A percentile compares a stretch with the other conserved stretches of the same genome.
phyloP scores from a whole-genome alignment of 2,329 filamentous ascomycete species.

The Ascochyta fabae region DNA sequence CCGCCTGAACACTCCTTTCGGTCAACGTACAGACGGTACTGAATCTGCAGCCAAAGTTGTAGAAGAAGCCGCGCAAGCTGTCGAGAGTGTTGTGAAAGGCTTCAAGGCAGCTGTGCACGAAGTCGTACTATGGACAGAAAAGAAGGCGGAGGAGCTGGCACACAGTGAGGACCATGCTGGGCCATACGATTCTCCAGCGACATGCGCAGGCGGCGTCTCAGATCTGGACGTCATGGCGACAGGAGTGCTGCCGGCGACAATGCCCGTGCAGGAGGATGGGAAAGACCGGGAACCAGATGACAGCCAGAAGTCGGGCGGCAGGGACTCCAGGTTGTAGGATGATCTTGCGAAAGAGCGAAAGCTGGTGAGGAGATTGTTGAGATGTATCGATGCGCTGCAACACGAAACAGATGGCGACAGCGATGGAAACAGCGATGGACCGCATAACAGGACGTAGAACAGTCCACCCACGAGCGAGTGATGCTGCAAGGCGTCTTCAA shows the following conservation, averaged over 20 bases:
- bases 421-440: not conserved
- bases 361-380: not conserved
- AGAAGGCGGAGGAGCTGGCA: slow-evolving; percentile 33
- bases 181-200: slow-evolving; percentile 41
- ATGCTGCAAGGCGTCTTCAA: not conserved
- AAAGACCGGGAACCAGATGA: slow-evolving; percentile 4
- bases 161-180: slow-evolving; percentile 32
- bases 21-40: slow-evolving; percentile 17
- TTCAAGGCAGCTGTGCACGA: slow-evolving; percentile 30
- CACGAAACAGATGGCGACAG: not conserved
- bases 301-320: not conserved
- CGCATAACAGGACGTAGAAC: not conserved
- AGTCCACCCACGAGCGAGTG: not conserved
- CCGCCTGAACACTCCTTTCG: slow-evolving; percentile 7
- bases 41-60: slow-evolving; percentile 24
- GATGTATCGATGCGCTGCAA: not conserved
- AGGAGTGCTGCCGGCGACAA: slow-evolving; percentile 35
- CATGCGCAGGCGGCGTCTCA: slow-evolving; percentile 34
- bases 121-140: slow-evolving; percentile 35
- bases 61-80: slow-evolving; percentile 21
- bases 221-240: slow-evolving; percentile 44
- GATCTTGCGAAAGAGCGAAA: not conserved
- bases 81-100: slow-evolving; percentile 24
- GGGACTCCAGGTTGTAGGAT: not conserved
- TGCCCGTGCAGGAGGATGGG: slow-evolving; percentile 22